A percentile compares a stretch with the other conserved stretches of the same genome.
Conservation (phyloP, 441 rosid species). For the Erysimum cheiri region DNA sequence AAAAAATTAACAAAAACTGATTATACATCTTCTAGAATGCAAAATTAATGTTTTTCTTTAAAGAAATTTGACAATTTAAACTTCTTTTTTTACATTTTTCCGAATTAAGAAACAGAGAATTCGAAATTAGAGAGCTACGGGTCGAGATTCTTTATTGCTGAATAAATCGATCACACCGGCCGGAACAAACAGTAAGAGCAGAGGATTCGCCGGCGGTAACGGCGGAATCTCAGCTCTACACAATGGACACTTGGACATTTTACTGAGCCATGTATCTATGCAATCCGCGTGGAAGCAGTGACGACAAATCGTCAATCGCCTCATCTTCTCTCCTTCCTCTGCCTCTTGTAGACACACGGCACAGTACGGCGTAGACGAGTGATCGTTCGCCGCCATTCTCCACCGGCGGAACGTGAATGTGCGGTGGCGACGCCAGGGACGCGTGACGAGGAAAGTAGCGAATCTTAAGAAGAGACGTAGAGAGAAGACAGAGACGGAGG, state of each 20-base stretch:
- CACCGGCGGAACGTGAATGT: constrained; percentile 20
- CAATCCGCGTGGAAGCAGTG: constrained; percentile 41
- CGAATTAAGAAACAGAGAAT: too few species aligned
- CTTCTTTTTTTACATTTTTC: too few species aligned
- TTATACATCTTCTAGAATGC: too few species aligned
- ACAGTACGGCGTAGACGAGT: constrained; percentile 17
- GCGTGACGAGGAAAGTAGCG: constrained; percentile 10
- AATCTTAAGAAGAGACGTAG: constrained; percentile 27
- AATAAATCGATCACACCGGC: constrained; percentile 16
- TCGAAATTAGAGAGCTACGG: not conserved
- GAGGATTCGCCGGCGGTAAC: constrained; percentile 27
- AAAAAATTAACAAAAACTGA: too few species aligned
- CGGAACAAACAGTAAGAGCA: constrained; percentile 32
- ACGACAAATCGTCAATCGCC: constrained; percentile 24
- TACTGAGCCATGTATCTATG: constrained; percentile 31
- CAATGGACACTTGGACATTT: constrained; percentile 36
- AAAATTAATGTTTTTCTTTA: too few species aligned
- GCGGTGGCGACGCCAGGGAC: constrained; percentile 40
- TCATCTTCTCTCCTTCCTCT: constrained; percentile 40
- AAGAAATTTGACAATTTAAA: too few species aligned
- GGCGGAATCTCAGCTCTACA: constrained; percentile 36
- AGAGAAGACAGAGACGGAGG: not conserved
- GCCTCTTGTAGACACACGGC: constrained; percentile 37
- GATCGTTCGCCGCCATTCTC: not conserved
- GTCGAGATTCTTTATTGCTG: constrained; percentile 18